Percentiles rank a stretch among this genome's conserved stretches.
phyloP scores from a whole-genome alignment of 2,329 filamentous ascomycete genomes.

The Colletotrichum viniferum region DNA sequence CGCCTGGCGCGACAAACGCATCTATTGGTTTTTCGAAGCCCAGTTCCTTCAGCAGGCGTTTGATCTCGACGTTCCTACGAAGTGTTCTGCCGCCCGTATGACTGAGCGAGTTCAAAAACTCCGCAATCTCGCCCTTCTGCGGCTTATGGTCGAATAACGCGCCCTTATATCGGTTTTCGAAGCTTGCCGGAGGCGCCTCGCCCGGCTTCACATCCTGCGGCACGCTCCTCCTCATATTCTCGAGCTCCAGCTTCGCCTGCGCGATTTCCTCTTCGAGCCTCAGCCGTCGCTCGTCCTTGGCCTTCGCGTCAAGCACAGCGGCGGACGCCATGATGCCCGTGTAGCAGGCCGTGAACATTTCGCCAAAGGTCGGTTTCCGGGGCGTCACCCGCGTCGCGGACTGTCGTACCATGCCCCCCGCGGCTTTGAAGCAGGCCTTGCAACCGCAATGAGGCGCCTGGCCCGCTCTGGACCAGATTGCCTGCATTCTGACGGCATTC shows the following conservation, averaged over 20 bases:
- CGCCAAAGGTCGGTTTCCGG: constrained; percentile 53
- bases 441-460: constrained; percentile 69
- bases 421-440: constrained; percentile 60
- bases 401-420: constrained; percentile 53
- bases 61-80: not conserved
- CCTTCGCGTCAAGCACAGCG: constrained; percentile 63
- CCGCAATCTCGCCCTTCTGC: not conserved
- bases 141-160: not conserved
- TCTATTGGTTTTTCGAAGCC: not conserved
- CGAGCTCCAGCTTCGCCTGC: constrained; percentile 54
- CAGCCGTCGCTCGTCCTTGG: constrained; percentile 61
- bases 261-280: constrained; percentile 68
- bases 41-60: not conserved
- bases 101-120: constrained; percentile 9
- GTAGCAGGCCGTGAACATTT: constrained; percentile 70
- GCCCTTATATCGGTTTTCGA: constrained; percentile 14
- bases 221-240: constrained; percentile 35
- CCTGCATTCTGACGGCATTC: constrained; percentile 63
- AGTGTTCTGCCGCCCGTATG: not conserved
- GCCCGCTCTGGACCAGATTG: constrained; percentile 70
- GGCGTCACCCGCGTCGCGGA: constrained; percentile 53
- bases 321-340: constrained; percentile 71
- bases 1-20: not conserved
- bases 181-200: constrained; percentile 28
- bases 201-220: constrained; percentile 20